A percentile compares a stretch with the other conserved stretches of the same genome.
Conservation (phyloP, 2,329 filamentous ascomycete species). For the Colletotrichum eremochloae region DNA sequence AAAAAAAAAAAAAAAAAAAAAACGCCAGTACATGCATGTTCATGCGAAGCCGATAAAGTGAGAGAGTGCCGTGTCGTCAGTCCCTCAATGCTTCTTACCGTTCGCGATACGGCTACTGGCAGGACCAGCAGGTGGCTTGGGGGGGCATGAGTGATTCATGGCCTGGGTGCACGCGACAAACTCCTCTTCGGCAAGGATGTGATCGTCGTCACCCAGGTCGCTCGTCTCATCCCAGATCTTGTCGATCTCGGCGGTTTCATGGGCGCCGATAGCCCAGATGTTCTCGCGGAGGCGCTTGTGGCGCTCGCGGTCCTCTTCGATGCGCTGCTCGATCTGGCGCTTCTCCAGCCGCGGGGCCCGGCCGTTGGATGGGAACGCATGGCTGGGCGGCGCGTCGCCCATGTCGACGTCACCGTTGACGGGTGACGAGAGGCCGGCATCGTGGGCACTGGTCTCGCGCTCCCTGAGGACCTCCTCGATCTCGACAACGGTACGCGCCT, state of each 20-base stretch:
- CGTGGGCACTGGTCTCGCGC: conserved; percentile 75
- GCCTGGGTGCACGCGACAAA: conserved; percentile 59
- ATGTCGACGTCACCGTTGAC: conserved; percentile 57
- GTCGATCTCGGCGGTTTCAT: conserved; percentile 77
- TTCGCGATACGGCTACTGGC: conserved; percentile 36
- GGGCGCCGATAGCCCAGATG: conserved; percentile 87
- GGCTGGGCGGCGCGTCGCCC: conserved; percentile 57
- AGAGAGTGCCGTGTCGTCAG: not conserved
- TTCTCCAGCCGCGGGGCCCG: conserved; percentile 74
- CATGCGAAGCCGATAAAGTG: not conserved
- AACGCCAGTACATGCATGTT: conserved; percentile 33
- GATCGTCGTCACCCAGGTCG: conserved; percentile 90
- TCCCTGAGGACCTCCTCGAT: conserved; percentile 88
- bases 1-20: not conserved
- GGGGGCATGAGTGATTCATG: conserved; percentile 39
- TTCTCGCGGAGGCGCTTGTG: conserved; percentile 93
- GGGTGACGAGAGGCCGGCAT: conserved; percentile 67
- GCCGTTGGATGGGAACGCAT: conserved; percentile 54
- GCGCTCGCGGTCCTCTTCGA: conserved; percentile 95
- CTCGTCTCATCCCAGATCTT: conserved; percentile 90
- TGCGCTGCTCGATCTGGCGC: conserved; percentile 91
- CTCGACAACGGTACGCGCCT: conserved; percentile 80
- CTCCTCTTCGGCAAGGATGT: conserved; percentile 82
- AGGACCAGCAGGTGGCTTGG: conserved; percentile 35
- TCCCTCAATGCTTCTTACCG: conserved; percentile 32